phyloP scores from a whole-genome alignment of 2,329 filamentous ascomycete genomes.

The Trichoderma pleuroti region DNA sequence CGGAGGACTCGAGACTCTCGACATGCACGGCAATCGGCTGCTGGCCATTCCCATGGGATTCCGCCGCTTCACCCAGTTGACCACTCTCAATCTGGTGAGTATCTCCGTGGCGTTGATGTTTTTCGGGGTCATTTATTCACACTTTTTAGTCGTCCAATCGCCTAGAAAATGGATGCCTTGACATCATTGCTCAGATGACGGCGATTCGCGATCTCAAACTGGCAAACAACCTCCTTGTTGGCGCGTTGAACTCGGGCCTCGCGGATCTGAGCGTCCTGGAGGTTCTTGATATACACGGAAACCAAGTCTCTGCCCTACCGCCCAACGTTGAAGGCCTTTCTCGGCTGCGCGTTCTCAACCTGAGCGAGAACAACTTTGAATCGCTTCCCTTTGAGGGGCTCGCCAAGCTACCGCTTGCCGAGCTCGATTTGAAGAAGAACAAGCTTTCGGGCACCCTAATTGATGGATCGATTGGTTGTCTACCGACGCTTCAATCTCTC shows the following conservation, averaged over 20 bases:
- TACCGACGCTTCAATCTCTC: constrained; percentile 67
- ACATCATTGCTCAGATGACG: constrained; percentile 69
- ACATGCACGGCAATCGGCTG: constrained; percentile 82
- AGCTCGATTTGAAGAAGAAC: constrained; percentile 75
- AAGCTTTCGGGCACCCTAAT: constrained; percentile 71
- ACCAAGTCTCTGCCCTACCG: constrained; percentile 71
- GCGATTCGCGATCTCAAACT: constrained; percentile 77
- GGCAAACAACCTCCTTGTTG: constrained; percentile 71
- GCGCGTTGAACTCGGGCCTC: constrained; percentile 62
- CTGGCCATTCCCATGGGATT: constrained; percentile 70
- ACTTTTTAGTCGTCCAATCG: constrained; percentile 68
- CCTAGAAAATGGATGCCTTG: constrained; percentile 67
- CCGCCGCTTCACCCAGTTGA: constrained; percentile 67
- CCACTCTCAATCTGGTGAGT: constrained; percentile 75
- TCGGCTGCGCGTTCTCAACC: constrained; percentile 70
- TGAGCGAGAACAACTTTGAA: constrained; percentile 74
- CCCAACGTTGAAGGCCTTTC: constrained; percentile 62
- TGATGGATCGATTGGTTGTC: constrained; percentile 52
- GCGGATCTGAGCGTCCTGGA: constrained; percentile 67
- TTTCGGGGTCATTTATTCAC: constrained; percentile 24
- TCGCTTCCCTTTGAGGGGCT: constrained; percentile 68
- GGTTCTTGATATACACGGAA: constrained; percentile 75
- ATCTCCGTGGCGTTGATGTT: background rate
- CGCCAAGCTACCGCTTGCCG: constrained; percentile 64
- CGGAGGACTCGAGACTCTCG: constrained; percentile 73